Evolutionary conservation across 352 stramenopile species (phyloP).

Genomic region (Pythium grandisporangium): DNA sequence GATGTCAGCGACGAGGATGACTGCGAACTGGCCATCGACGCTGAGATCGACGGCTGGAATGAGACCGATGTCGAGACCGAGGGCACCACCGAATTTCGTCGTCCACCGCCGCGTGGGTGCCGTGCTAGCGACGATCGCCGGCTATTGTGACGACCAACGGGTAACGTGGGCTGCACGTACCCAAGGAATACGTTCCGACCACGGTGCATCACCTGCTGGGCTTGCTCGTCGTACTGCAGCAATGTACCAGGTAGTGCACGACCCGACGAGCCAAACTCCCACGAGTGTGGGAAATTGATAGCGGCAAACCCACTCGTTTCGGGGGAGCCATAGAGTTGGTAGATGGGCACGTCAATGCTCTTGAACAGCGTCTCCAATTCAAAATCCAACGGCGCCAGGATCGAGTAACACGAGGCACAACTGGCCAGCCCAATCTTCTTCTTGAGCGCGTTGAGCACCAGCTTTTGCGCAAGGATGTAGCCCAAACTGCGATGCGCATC

Average conservation of each 20-base stretch:
- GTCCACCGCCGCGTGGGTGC: no score
- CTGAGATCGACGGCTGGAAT: no score
- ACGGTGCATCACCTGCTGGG: slow-evolving; percentile 50
- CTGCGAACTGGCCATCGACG: no score
- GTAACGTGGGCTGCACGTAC: no score
- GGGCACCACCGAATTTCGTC: no score
- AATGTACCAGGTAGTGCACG: slow-evolving; percentile 41
- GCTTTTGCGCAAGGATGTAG: slow-evolving; percentile 69
- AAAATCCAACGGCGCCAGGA: slow-evolving; percentile 70
- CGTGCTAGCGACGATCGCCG: no score
- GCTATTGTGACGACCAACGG: no score
- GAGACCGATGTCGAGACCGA: no score
- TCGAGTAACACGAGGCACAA: slow-evolving; percentile 62
- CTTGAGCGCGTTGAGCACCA: slow-evolving; percentile 76
- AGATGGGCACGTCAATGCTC: slow-evolving; percentile 77
- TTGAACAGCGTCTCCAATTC: slow-evolving; percentile 77
- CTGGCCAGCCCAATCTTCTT: slow-evolving; percentile 71
- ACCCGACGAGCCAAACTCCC: slow-evolving; percentile 63
- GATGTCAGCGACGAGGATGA: no score
- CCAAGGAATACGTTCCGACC: slow-evolving; percentile 68
- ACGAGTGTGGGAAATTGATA: slow-evolving; percentile 66
- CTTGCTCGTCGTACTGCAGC: slow-evolving; percentile 52
- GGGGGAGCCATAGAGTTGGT: slow-evolving; percentile 58
- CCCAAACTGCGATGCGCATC: slow-evolving; percentile 47
- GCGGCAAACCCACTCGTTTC: slow-evolving; percentile 62